A percentile compares a stretch with the other conserved stretches of the same genome.
Conservation (phyloP, 768 basidiomycete species). For the Rubroboletus satanas region DNA sequence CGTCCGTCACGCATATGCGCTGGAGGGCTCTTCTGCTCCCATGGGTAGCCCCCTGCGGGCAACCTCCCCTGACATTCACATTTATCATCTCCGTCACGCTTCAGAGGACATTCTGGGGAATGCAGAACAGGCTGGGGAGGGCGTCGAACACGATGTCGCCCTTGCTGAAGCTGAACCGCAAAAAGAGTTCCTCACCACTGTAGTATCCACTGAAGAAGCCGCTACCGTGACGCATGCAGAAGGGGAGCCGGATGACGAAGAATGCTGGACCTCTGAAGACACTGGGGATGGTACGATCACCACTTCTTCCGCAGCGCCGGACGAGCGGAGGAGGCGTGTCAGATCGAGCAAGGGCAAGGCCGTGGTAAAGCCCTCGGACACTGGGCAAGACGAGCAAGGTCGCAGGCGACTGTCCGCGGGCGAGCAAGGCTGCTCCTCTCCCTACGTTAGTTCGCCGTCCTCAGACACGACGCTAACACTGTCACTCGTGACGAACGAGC, state of each 20-base stretch:
- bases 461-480: background rate
- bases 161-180: slow-evolving; percentile 13
- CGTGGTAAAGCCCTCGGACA: background rate
- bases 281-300: slow-evolving; percentile 28
- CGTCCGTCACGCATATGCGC: slow-evolving; percentile 40
- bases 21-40: slow-evolving; percentile 1
- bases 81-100: slow-evolving; percentile 16
- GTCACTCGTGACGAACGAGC: background rate
- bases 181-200: slow-evolving; percentile 1
- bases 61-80: slow-evolving; percentile 12
- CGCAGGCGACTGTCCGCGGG: slow-evolving; percentile 12
- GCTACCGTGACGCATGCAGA: slow-evolving; percentile 2
- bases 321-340: slow-evolving; percentile 23
- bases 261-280: slow-evolving; percentile 62
- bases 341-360: slow-evolving; percentile 23
- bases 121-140: slow-evolving; percentile 21
- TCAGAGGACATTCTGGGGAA: slow-evolving; percentile 21
- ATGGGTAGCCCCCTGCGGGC: background rate
- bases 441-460: background rate
- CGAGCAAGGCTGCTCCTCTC: slow-evolving; percentile 11
- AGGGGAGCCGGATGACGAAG: slow-evolving; percentile 43
- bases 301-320: slow-evolving; percentile 1
- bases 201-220: slow-evolving; percentile 2
- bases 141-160: slow-evolving; percentile 15
- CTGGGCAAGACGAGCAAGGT: slow-evolving; percentile 5